Evolutionary conservation across 495 filamentous ascomycete species (phyloP).

Genomic region (Penicillium pulvis): DNA sequence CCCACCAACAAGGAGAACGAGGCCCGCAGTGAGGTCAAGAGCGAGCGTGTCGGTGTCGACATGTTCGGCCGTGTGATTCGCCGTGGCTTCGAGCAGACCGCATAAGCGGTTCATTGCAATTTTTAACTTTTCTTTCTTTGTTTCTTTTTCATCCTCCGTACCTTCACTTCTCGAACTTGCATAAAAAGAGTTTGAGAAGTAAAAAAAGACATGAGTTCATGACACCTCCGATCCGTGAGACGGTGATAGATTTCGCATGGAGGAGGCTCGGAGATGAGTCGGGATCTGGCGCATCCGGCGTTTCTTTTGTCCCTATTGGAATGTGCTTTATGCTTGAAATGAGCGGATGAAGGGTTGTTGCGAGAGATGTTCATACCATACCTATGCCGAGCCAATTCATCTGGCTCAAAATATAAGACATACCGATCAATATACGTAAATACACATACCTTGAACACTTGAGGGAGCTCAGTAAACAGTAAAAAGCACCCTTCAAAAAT

Average conservation of each 20-base stretch:
- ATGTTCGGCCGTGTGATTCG: conserved; percentile 90
- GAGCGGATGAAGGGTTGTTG: conserved; percentile 18
- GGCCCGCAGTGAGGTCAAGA: conserved; percentile 91
- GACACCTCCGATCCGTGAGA: conserved; percentile 33
- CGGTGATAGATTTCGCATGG: conserved; percentile 37
- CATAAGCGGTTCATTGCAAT: conserved; percentile 40
- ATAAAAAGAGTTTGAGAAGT: conserved; percentile 7
- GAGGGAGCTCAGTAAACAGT: background rate
- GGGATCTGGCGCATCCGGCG: conserved; percentile 37
- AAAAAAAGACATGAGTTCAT: conserved; percentile 37
- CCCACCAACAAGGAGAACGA: conserved; percentile 98
- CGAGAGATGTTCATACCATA: conserved; percentile 26
- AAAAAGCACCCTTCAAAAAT: background rate
- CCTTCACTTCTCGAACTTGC: conserved; percentile 11
- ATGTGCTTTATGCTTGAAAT: conserved; percentile 25
- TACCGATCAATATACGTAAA: conserved; percentile 8
- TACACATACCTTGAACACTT: background rate
- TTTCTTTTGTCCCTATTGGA: conserved; percentile 30
- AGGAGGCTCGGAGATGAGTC: conserved; percentile 35
- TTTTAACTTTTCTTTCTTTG: conserved; percentile 15
- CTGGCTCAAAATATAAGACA: conserved; percentile 18
- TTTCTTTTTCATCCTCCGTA: conserved; percentile 22
- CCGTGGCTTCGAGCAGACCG: conserved; percentile 88
- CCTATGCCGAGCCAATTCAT: conserved; percentile 10
- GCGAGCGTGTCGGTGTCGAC: conserved; percentile 77